Evolutionary conservation across 495 filamentous ascomycete genomes (phyloP).

Genomic region (Tuber melanosporum): DNA sequence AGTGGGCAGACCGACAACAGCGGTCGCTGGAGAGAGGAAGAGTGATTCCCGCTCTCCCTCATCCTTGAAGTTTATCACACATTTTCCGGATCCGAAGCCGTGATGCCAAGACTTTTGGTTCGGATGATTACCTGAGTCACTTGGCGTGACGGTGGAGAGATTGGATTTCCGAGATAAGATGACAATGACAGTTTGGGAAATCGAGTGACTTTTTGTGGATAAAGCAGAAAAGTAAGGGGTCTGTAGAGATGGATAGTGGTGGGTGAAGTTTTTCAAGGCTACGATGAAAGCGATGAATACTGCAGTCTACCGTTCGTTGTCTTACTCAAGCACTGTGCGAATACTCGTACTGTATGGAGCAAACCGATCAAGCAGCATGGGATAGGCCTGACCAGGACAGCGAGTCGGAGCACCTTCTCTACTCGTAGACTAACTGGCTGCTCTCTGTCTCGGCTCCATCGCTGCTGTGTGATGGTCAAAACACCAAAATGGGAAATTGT

Average conservation of each 20-base stretch:
- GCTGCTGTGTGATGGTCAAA: not conserved
- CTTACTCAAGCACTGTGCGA: too few relatives aligned
- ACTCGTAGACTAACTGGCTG: too few relatives aligned
- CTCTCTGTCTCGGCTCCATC: not conserved
- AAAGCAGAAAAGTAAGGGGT: not conserved
- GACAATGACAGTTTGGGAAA: not conserved
- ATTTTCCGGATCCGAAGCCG: not conserved
- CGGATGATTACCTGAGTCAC: not conserved
- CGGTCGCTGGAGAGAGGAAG: not conserved
- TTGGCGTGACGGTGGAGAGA: not conserved
- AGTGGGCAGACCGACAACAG: not conserved
- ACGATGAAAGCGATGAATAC: not conserved
- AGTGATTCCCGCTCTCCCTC: not conserved
- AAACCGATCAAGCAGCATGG: not conserved
- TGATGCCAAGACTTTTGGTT: not conserved
- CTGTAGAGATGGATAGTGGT: not conserved
- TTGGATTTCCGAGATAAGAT: not conserved
- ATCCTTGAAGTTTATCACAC: not conserved
- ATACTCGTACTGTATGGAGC: too few relatives aligned
- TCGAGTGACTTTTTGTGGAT: not conserved
- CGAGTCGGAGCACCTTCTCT: not conserved
- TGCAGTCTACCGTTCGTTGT: too few relatives aligned
- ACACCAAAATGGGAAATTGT: not conserved
- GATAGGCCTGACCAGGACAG: not conserved
- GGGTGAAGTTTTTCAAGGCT: not conserved